Evolutionary conservation across 192 early-diverging fungal genomes (phyloP).

Genomic region (Coemansia aciculifera): DNA sequence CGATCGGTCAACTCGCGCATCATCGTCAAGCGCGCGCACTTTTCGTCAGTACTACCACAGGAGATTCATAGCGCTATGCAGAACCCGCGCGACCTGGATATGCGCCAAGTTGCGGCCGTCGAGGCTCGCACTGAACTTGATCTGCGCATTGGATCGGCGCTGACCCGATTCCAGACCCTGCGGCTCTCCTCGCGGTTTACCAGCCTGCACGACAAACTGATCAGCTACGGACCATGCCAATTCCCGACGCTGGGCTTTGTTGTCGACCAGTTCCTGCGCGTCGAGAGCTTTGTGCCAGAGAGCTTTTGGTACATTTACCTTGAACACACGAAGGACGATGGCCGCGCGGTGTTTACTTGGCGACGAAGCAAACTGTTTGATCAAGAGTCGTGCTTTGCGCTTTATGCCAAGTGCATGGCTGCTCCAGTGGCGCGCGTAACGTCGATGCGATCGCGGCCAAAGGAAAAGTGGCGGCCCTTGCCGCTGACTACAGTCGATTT

Average conservation of each 20-base stretch:
- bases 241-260: slow-evolving; percentile 97
- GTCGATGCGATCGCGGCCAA: slow-evolving; percentile 62
- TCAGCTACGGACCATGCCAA: slow-evolving; percentile 95
- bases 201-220: slow-evolving; percentile 59
- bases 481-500: slow-evolving; percentile 95
- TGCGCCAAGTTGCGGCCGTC: slow-evolving; percentile 75
- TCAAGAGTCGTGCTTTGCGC: slow-evolving; percentile 62
- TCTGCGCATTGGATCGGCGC: slow-evolving; percentile 85
- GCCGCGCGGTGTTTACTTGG: slow-evolving; percentile 72
- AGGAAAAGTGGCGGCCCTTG: slow-evolving; percentile 84
- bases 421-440: slow-evolving; percentile 60
- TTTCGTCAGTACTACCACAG: slow-evolving; percentile 82
- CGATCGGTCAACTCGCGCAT: slow-evolving; percentile 63
- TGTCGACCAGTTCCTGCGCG: slow-evolving; percentile 78
- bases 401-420: slow-evolving; percentile 77
- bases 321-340: slow-evolving; percentile 55
- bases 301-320: slow-evolving; percentile 86
- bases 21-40: slow-evolving; percentile 76
- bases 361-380: slow-evolving; percentile 73
- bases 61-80: slow-evolving; percentile 80
- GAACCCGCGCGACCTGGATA: slow-evolving; percentile 71
- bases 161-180: slow-evolving; percentile 91
- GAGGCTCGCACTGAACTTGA: slow-evolving; percentile 85
- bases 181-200: slow-evolving; percentile 60
- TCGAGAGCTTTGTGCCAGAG: slow-evolving; percentile 83